These are phyloP conservation scores for Fusarium sp. DNA, from an alignment of 2,329 filamentous ascomycete genomes.

Conservation along the genomic window DNA sequence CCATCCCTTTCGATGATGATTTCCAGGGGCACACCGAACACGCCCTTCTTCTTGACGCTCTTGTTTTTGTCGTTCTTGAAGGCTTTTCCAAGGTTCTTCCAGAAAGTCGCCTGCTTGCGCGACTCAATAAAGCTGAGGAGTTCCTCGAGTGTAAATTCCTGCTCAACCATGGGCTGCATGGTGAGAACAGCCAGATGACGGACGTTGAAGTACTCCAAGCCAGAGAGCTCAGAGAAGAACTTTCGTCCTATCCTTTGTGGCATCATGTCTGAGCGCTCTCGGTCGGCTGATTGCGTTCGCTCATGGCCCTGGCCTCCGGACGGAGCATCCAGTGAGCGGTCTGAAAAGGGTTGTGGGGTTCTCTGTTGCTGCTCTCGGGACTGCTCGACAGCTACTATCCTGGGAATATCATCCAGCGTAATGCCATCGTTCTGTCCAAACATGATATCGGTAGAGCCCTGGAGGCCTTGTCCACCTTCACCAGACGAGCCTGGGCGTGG, in stretches of 20 bases:
- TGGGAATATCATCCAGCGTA: slow-evolving; percentile 94
- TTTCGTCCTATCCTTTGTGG: slow-evolving; percentile 73
- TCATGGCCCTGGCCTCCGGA: slow-evolving; percentile 74
- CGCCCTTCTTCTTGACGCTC: slow-evolving; percentile 87
- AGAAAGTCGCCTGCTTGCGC: slow-evolving; percentile 89
- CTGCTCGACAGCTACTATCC: slow-evolving; percentile 95
- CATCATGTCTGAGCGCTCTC: slow-evolving; percentile 65
- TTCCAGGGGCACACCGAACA: slow-evolving; percentile 92
- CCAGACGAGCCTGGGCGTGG: slow-evolving; percentile 82
- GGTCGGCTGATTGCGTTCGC: slow-evolving; percentile 69
- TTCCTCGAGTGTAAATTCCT: slow-evolving; percentile 93
- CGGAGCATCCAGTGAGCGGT: slow-evolving; percentile 56
- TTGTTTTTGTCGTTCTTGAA: slow-evolving; percentile 89
- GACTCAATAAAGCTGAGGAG: slow-evolving; percentile 93
- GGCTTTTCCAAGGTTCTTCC: slow-evolving; percentile 97
- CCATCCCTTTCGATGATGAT: slow-evolving; percentile 91
- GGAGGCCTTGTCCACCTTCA: slow-evolving; percentile 59
- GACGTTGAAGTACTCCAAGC: slow-evolving; percentile 96
- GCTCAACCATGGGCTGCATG: slow-evolving; percentile 92
- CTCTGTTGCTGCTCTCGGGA: slow-evolving; percentile 90
- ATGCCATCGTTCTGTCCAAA: slow-evolving; percentile 92
- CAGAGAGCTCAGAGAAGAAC: slow-evolving; percentile 96
- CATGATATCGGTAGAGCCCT: slow-evolving; percentile 79
- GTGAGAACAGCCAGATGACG: slow-evolving; percentile 93
- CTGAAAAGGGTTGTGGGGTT: slow-evolving; percentile 37